Base-by-base conservation (phyloP, 2,329 filamentous ascomycete genomes). In the Alternaria novae-zelandiae region DNA sequence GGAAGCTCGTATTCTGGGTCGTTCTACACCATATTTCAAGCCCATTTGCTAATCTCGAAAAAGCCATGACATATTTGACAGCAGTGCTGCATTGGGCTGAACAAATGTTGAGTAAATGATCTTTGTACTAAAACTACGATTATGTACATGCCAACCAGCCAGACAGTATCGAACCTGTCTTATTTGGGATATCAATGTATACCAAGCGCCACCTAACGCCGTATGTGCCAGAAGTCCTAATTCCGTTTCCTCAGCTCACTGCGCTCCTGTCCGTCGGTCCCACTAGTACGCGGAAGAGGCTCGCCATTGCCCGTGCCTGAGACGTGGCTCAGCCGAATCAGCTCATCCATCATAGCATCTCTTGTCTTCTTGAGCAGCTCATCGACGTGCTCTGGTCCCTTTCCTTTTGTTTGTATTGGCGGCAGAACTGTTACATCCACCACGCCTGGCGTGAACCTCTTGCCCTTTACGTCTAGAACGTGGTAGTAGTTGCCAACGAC, bases 361-460 rank as follows among this genome's bases (percentile, higher is more conserved):
- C 72, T 61, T 17, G 76, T 78, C 57, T 67, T 71, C 59, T 74
- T 72, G 15, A 75, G 69, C 41, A 81, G 63, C 3, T 56, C 66
- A 59, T 81, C 76, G 6, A 78, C 78, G 65, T 81, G 75, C 6
- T 74, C 78, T 3, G 74, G 62, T 1, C 72, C 76, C 43, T 76
- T 59, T 3, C 79, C 79, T 45, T 70, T 77, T 6, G 79, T 81
- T 4, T 69, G 71, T 43, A 81, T 79, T 2, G 79, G 71, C 7
- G 79, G 79, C 15, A 81, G 64, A 3, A 80, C 64, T 28, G 73
- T 78, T 8, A 81, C 84, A 12, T 92, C 91, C 64, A 98, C 78
- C 0, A 71, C 74, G 6, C 84, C 84, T 4, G 78, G 75, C 15
- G 66, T 66, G 63, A 84, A 83, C 6, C 73, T 71, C 74, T 79